These are phyloP conservation scores for Kandelia obovata DNA, from an alignment of 345 rosid genomes.

Conservation along the genomic window DNA sequence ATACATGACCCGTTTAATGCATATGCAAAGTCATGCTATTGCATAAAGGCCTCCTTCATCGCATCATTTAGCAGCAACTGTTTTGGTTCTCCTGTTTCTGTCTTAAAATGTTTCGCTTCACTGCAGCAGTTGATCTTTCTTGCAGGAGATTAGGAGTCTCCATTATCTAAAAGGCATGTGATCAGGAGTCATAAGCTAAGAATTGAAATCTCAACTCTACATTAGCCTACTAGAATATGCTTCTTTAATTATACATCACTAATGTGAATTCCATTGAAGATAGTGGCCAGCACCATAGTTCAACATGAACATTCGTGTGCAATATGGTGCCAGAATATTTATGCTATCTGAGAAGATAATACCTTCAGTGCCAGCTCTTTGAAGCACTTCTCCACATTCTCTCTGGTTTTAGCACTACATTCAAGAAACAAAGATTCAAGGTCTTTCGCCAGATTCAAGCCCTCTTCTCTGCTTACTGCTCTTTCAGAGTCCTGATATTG, in stretches of 20 bases:
- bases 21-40: not conserved
- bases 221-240: not conserved
- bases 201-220: not conserved
- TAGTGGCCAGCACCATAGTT: not conserved
- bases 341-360: not conserved
- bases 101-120: constrained; percentile 69
- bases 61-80: constrained; percentile 47
- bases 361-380: constrained; percentile 91
- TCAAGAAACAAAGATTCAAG: constrained; percentile 71
- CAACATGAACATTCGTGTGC: not conserved
- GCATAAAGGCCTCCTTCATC: not conserved
- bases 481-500: constrained; percentile 76
- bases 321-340: not conserved
- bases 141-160: constrained; percentile 87
- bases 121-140: constrained; percentile 70
- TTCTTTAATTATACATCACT: not conserved
- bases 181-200: not conserved
- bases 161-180: constrained; percentile 59
- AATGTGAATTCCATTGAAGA: not conserved
- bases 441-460: constrained; percentile 68
- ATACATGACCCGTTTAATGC: constrained; percentile 17
- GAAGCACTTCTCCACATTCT: constrained; percentile 84
- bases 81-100: constrained; percentile 56
- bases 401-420: constrained; percentile 89
- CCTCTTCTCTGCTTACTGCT: constrained; percentile 85